phyloP scores from a whole-genome alignment of 1,284 basidiomycete genomes.

The Rhodotorula sp. region DNA sequence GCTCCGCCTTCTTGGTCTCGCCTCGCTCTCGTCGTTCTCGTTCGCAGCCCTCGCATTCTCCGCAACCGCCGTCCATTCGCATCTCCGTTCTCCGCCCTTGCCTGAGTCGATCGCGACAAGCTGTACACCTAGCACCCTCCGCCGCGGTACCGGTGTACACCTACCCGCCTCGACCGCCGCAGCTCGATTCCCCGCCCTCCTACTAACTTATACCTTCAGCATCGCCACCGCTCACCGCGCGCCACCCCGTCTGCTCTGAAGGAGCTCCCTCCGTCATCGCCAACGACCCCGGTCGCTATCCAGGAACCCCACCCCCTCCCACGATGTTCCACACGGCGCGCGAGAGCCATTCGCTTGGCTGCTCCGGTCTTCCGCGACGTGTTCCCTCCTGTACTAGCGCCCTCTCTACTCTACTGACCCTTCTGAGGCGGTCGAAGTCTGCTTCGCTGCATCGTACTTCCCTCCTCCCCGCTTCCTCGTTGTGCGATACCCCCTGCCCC shows the following conservation, averaged over 20 bases:
- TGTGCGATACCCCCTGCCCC: not conserved
- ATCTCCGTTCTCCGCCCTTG: not conserved
- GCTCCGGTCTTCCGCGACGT: slow-evolving; percentile 1
- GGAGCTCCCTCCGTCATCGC: slow-evolving; percentile 5
- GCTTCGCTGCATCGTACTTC: slow-evolving; percentile 17
- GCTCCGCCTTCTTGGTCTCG: not conserved
- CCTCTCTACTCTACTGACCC: not conserved
- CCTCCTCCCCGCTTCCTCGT: not conserved
- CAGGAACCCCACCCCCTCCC: not conserved
- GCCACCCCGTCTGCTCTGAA: slow-evolving; percentile 13
- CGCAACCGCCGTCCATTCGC: not conserved
- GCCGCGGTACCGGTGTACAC: not conserved
- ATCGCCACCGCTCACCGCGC: not conserved
- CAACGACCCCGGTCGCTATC: not conserved
- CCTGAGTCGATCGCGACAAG: not conserved
- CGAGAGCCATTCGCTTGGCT: slow-evolving; percentile 22
- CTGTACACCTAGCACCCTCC: not conserved
- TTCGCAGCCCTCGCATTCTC: not conserved
- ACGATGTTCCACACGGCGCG: not conserved
- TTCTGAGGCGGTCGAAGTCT: slow-evolving; percentile 15
- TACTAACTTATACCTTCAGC: slow-evolving; percentile 15
- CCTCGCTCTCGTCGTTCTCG: not conserved
- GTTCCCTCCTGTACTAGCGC: not conserved
- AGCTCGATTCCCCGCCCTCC: not conserved
- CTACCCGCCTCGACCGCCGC: not conserved